Base-by-base conservation (phyloP, 202 grass and related monocot genomes). In the Schoenoplectus triqueter region DNA sequence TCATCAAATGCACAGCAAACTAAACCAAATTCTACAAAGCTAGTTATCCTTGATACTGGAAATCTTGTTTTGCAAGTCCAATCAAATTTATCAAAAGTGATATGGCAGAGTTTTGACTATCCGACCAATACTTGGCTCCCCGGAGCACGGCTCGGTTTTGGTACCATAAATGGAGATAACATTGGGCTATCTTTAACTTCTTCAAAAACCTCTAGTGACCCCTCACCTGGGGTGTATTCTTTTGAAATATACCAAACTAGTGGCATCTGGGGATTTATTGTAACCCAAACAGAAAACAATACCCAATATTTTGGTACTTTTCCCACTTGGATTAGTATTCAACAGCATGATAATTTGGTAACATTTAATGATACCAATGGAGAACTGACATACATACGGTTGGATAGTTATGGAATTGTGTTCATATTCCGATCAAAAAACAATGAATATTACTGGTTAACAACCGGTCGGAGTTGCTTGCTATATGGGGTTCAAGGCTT, bases 311-410 rank as follows among this genome's bases (percentile, higher is more conserved):
- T 49, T 15, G 89, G 89, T 8, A 83, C 57, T 62, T 93, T 91
- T 73, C 91, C 92, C 3, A 47, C 84, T 9, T 91, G 89, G 92
- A 89, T 93, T 82, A 66, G 84, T 70, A 74, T 86, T 15, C 82
- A 85, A 14, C 81, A 88, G 62, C 73, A 69, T 8, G 82, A 81
- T 18, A 86, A 71, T 20, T 87, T 86, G 0, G 77, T 89, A 76
- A 31, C 80, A 49, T 77, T 93, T 15, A 91, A 69, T 5, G 3
- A 39, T 78, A 40, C 47, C 0, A 56, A 69, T 1, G 82, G 0
- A 67, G 15, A 49, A 31, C 50, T 67, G 59, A 83, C 6, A 8
- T 73, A 52, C 86, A 50, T 6, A 56, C 86, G 51, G 78, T 89
- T 89, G 82, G 88, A 89, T 83, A 66, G 63, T 42, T 40, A 42